Conservation (phyloP, 768 basidiomycete genomes). For the Rubroboletus pulcherrimus region DNA sequence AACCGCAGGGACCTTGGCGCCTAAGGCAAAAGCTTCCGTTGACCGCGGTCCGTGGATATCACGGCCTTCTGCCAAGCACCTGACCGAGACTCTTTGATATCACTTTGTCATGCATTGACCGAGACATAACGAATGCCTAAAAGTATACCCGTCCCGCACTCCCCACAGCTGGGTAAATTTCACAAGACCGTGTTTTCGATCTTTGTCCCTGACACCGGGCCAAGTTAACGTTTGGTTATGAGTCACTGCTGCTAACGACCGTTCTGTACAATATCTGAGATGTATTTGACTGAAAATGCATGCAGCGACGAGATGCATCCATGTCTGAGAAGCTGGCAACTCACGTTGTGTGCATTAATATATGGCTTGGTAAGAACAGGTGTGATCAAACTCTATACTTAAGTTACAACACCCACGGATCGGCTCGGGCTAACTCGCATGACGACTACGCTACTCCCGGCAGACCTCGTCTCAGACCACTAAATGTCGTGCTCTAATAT, state of each 20-base stretch:
- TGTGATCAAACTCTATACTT: not conserved
- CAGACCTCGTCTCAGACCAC: not conserved
- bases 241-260: not conserved
- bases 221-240: not conserved
- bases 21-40: not conserved
- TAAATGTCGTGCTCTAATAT: conserved; percentile 5
- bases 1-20: not conserved
- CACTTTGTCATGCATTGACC: not conserved
- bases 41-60: not conserved
- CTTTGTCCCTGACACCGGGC: not conserved
- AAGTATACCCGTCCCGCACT: not conserved
- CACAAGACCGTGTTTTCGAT: not conserved
- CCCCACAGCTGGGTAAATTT: not conserved
- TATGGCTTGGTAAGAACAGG: not conserved
- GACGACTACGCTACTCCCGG: not conserved
- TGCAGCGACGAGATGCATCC: not conserved
- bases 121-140: too few relatives aligned
- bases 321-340: too few relatives aligned
- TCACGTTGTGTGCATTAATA: too few relatives aligned
- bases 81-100: not conserved
- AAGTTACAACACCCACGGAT: not conserved
- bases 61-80: not conserved
- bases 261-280: not conserved
- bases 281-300: not conserved
- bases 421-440: not conserved